Evolutionary conservation across 1,284 basidiomycete genomes (phyloP).

Genomic region (Cutaneotrichosporon mucoides): DNA sequence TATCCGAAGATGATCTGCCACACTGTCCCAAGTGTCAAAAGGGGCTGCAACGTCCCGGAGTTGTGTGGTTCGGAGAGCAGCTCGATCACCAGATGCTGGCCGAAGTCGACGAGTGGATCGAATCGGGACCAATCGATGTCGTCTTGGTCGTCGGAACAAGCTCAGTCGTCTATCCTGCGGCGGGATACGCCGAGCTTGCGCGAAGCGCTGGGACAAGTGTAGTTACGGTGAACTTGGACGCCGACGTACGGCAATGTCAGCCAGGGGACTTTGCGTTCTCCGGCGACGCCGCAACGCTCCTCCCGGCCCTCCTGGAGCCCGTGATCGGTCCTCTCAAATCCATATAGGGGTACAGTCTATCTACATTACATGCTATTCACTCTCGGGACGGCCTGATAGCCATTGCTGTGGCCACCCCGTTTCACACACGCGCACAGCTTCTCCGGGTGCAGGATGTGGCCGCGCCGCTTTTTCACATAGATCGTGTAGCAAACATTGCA

Average conservation of each 20-base stretch:
- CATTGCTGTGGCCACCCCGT: not conserved
- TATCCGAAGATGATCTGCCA: conserved; percentile 1
- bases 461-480: not conserved
- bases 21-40: conserved; percentile 6
- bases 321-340: conserved; percentile 4
- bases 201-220: conserved; percentile 1
- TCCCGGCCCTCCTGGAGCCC: conserved; percentile 11
- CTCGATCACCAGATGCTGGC: conserved; percentile 11
- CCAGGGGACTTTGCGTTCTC: conserved; percentile 12
- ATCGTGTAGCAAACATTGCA: not conserved
- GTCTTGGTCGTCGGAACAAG: conserved; percentile 14
- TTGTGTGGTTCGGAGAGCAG: conserved; percentile 19
- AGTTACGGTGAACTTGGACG: conserved; percentile 16
- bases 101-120: conserved; percentile 11
- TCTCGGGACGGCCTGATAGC: no score
- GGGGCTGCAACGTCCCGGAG: conserved; percentile 11
- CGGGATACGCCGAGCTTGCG: conserved; percentile 15
- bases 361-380: no score
- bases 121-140: conserved; percentile 9
- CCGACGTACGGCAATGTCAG: not conserved
- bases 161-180: conserved; percentile 13
- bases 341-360: not conserved
- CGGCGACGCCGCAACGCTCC: conserved; percentile 11
- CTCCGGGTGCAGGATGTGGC: not conserved
- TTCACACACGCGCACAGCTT: not conserved